These are phyloP conservation scores for Penicillium sp. DNA, from an alignment of 2,329 filamentous ascomycete species.

Conservation along the genomic window DNA sequence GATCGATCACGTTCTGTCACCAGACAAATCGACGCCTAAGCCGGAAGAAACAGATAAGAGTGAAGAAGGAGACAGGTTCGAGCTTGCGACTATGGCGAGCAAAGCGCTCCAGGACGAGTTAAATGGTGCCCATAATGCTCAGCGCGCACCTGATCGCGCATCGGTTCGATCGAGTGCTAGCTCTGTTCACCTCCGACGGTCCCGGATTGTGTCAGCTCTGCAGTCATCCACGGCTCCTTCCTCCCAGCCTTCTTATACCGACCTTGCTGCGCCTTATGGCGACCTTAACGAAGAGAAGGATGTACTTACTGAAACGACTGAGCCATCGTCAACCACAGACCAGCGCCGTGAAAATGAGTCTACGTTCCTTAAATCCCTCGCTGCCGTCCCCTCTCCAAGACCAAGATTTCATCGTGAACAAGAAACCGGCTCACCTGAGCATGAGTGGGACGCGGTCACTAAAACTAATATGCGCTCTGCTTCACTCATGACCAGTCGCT, in stretches of 20 bases:
- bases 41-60: slow-evolving; percentile 16
- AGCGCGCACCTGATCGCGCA: slow-evolving; percentile 19
- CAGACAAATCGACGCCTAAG: slow-evolving; percentile 34
- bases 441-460: slow-evolving; percentile 44
- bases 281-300: slow-evolving; percentile 29
- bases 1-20: slow-evolving; percentile 68
- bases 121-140: slow-evolving; percentile 20
- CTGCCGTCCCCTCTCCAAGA: slow-evolving; percentile 22
- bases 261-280: slow-evolving; percentile 56
- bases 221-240: slow-evolving; percentile 53
- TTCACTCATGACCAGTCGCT: slow-evolving; percentile 54
- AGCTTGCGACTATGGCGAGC: slow-evolving; percentile 42
- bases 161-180: slow-evolving; percentile 31
- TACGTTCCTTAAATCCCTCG: slow-evolving; percentile 29
- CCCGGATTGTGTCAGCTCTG: slow-evolving; percentile 53
- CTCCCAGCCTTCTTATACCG: slow-evolving; percentile 56
- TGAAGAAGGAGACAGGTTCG: slow-evolving; percentile 33
- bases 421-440: slow-evolving; percentile 44
- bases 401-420: slow-evolving; percentile 32
- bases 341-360: slow-evolving; percentile 28
- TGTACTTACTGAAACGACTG: not conserved
- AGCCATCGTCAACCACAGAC: slow-evolving; percentile 19
- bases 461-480: slow-evolving; percentile 52
- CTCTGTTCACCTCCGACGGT: slow-evolving; percentile 51
- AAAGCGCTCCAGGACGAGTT: slow-evolving; percentile 41